phyloP scores from a whole-genome alignment of 257 asterid species.

The Solanum bukasovii region DNA sequence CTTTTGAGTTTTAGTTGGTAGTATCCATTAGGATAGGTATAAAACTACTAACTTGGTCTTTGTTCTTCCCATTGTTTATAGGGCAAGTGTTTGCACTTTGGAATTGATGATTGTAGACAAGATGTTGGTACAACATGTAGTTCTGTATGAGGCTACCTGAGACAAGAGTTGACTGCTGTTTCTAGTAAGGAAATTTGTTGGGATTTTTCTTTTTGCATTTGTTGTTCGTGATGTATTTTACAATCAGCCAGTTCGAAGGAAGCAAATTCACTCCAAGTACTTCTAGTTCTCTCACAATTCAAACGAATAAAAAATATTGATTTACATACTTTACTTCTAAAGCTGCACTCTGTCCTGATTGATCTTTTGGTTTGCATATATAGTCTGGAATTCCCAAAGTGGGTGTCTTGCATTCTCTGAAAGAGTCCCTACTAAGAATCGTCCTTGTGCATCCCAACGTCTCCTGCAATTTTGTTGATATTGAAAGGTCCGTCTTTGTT shows the following conservation, averaged over 20 bases:
- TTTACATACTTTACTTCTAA: no score
- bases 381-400: constrained; percentile 51
- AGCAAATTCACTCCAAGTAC: constrained; percentile 12
- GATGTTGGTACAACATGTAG: constrained; percentile 79
- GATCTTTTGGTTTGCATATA: constrained; percentile 15
- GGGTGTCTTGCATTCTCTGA: constrained; percentile 64
- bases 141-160: not conserved
- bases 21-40: not conserved
- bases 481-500: constrained; percentile 49
- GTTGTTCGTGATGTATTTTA: not conserved
- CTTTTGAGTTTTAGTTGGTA: not conserved
- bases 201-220: not conserved
- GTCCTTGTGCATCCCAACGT: constrained; percentile 61
- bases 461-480: constrained; percentile 59
- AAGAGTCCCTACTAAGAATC: constrained; percentile 57
- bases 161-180: not conserved
- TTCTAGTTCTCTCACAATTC: not conserved
- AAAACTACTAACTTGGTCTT: not conserved
- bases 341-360: not conserved
- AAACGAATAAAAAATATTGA: no score
- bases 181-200: not conserved
- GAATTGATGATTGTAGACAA: constrained; percentile 59
- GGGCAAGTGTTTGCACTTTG: constrained; percentile 72
- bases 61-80: constrained; percentile 17
- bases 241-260: not conserved